These are phyloP conservation scores for Fagopyrum homotropicum DNA, from an alignment of 148 eudicot species.

Conservation along the genomic window DNA sequence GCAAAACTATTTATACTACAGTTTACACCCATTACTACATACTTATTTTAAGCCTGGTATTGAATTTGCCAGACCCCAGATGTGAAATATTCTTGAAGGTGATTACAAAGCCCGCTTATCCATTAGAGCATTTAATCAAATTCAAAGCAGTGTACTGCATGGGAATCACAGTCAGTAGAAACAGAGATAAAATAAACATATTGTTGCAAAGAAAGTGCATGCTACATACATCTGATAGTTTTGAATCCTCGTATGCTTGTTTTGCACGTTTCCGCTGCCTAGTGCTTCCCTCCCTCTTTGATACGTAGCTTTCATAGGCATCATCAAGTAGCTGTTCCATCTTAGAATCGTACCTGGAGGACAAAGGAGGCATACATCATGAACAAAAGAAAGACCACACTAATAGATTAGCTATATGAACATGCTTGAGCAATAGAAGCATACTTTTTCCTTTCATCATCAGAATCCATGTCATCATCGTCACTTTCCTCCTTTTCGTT, in stretches of 20 bases:
- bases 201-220: neutral
- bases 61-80: neutral
- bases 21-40: too few species aligned
- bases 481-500: slow-evolving; percentile 38
- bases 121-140: neutral
- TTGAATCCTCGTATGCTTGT: slow-evolving; percentile 38
- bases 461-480: slow-evolving; percentile 58
- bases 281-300: slow-evolving; percentile 63
- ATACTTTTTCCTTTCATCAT: slow-evolving; percentile 69
- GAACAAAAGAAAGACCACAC: neutral
- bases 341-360: slow-evolving; percentile 57
- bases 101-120: neutral
- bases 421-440: neutral
- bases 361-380: slow-evolving; percentile 8
- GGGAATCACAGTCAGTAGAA: neutral
- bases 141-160: neutral
- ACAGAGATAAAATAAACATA: neutral
- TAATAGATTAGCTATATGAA: neutral
- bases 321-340: slow-evolving; percentile 65
- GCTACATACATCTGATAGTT: slow-evolving; percentile 42
- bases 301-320: slow-evolving; percentile 57
- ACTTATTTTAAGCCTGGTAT: too few species aligned
- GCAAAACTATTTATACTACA: too few species aligned
- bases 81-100: neutral
- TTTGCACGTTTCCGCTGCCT: slow-evolving; percentile 78